phyloP scores from a whole-genome alignment of 257 asterid species.

The Solanum sitiens region DNA sequence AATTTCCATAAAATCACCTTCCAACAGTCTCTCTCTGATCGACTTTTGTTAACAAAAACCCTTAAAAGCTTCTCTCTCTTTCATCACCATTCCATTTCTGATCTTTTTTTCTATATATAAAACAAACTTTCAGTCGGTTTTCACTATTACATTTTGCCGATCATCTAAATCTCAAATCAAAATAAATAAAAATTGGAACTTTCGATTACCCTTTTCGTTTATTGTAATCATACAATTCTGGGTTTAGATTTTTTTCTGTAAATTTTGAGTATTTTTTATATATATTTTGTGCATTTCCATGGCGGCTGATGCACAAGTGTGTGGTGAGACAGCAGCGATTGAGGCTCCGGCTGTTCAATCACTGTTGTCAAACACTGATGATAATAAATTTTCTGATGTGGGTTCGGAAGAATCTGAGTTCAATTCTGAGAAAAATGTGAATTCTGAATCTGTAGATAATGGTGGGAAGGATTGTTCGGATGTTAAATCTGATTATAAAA shows the following conservation, averaged over 20 bases:
- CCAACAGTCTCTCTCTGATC: constrained; percentile 29
- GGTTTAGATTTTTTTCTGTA: background rate
- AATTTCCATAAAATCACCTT: constrained; percentile 30
- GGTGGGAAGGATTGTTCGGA: constrained; percentile 29
- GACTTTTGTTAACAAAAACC: constrained; percentile 14
- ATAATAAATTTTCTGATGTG: constrained; percentile 17
- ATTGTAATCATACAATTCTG: background rate
- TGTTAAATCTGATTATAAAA: constrained; percentile 39
- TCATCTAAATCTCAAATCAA: constrained; percentile 28
- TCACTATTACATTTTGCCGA: constrained; percentile 6
- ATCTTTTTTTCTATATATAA: constrained; percentile 7
- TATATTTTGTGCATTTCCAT: constrained; percentile 26
- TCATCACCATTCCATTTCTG: constrained; percentile 24
- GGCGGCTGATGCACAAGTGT: constrained; percentile 85
- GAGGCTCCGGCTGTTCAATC: constrained; percentile 29
- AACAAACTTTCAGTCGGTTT: background rate
- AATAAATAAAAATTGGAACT: background rate
- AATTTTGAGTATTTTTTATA: constrained; percentile 12
- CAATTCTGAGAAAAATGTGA: constrained; percentile 1
- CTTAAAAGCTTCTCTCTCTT: background rate
- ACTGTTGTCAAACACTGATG: constrained; percentile 1
- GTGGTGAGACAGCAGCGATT: constrained; percentile 53
- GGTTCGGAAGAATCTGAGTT: constrained; percentile 16
- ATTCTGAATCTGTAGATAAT: constrained; percentile 9
- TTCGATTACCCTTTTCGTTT: constrained; percentile 8